phyloP scores from a whole-genome alignment of 371 early-diverging fungal species.

The Fennellomyces sp. region DNA sequence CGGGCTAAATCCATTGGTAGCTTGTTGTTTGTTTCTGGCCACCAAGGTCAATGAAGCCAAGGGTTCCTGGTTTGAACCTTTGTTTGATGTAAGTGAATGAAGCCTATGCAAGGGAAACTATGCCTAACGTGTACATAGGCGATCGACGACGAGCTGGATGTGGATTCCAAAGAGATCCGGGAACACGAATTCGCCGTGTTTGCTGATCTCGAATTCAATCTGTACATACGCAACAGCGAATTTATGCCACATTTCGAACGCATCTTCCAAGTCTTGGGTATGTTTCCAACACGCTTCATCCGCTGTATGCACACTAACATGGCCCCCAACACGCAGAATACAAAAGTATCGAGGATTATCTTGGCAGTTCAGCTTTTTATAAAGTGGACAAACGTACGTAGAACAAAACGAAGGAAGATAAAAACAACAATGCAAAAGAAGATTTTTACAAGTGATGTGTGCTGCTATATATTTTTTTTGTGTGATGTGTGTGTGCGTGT shows the following conservation, averaged over 20 bases:
- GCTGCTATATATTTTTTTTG: background rate
- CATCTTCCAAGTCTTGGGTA: constrained; percentile 53
- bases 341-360: constrained; percentile 54
- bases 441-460: background rate
- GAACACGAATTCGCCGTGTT: constrained; percentile 89
- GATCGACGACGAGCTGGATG: constrained; percentile 61
- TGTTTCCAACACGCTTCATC: background rate
- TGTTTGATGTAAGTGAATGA: constrained; percentile 29
- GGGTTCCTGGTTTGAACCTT: constrained; percentile 47
- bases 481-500: background rate
- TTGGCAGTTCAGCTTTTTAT: constrained; percentile 54
- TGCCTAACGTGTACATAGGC: no score
- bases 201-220: constrained; percentile 82
- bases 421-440: background rate
- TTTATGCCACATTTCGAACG: constrained; percentile 89
- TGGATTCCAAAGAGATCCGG: constrained; percentile 77
- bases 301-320: background rate
- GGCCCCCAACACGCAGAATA: constrained; percentile 26
- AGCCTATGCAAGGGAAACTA: background rate
- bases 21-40: constrained; percentile 78
- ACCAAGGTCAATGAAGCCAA: constrained; percentile 89
- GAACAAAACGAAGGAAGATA: background rate
- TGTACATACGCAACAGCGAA: constrained; percentile 80
- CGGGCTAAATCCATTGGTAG: constrained; percentile 41
- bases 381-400: constrained; percentile 5